Evolutionary conservation across 352 stramenopile species (phyloP).

Genomic region (Elongisporangium undulatum): DNA sequence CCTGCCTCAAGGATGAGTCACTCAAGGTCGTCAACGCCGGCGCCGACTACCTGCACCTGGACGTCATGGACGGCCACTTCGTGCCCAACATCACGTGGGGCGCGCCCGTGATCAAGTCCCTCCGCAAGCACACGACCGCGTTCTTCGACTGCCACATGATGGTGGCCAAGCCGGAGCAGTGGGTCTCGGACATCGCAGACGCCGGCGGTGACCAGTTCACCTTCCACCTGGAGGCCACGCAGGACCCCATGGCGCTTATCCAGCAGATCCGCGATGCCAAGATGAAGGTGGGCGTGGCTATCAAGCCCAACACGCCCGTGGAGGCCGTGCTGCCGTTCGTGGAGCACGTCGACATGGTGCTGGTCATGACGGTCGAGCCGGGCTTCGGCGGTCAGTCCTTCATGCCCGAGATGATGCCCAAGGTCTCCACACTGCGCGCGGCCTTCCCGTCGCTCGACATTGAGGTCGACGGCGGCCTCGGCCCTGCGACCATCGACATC

Average conservation of each 20-base stretch:
- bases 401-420: constrained; percentile 95
- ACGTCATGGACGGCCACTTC: constrained; percentile 99
- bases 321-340: constrained; percentile 83
- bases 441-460: constrained; percentile 95
- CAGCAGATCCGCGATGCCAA: constrained; percentile 77
- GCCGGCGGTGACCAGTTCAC: constrained; percentile 95
- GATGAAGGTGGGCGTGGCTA: constrained; percentile 95
- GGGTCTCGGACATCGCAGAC: constrained; percentile 93
- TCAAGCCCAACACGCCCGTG: constrained; percentile 94
- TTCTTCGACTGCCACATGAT: constrained; percentile 99
- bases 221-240: constrained; percentile 93
- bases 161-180: constrained; percentile 94
- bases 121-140: constrained; percentile 80
- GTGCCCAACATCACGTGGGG: constrained; percentile 97
- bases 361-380: constrained; percentile 98
- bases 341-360: constrained; percentile 91
- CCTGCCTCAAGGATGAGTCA: constrained; percentile 89
- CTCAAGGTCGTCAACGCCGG: constrained; percentile 87
- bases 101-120: constrained; percentile 93
- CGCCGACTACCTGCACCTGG: constrained; percentile 96
- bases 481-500: constrained; percentile 90
- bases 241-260: constrained; percentile 68
- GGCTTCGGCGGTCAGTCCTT: constrained; percentile 97
- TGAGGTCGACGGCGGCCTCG: constrained; percentile 96
- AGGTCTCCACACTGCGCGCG: constrained; percentile 86